Evolutionary conservation across 306 rosid genomes (phyloP).

Genomic region (Styphnolobium japonicum): DNA sequence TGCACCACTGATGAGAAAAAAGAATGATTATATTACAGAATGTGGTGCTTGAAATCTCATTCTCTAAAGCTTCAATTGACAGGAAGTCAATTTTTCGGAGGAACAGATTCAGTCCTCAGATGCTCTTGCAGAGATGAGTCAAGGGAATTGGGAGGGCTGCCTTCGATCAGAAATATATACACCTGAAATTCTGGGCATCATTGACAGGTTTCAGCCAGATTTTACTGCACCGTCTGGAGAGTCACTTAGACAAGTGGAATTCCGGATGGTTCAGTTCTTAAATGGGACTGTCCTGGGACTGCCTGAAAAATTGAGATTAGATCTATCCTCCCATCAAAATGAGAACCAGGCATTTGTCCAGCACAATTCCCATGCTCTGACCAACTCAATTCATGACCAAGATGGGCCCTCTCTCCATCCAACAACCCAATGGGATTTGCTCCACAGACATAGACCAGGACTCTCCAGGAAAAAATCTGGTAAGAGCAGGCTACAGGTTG

Average conservation of each 20-base stretch:
- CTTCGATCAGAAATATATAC: conserved; percentile 83
- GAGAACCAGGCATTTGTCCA: conserved; percentile 59
- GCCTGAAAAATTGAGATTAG: conserved; percentile 74
- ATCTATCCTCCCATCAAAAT: conserved; percentile 53
- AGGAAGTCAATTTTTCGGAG: conserved; percentile 73
- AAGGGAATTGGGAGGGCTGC: conserved; percentile 97
- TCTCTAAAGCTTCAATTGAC: conserved; percentile 17
- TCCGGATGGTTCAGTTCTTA: conserved; percentile 76
- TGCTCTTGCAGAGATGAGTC: conserved; percentile 86
- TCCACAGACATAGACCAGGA: conserved; percentile 67
- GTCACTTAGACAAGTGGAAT: conserved; percentile 91
- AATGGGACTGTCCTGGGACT: conserved; percentile 69
- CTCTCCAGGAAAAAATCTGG: conserved; percentile 81
- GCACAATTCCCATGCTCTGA: conserved; percentile 56
- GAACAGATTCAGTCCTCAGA: conserved; percentile 81
- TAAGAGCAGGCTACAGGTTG: conserved; percentile 85
- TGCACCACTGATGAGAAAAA: not conserved
- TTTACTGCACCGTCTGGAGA: conserved; percentile 92
- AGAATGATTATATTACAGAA: not conserved
- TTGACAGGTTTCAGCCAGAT: conserved; percentile 87
- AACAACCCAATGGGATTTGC: conserved; percentile 68
- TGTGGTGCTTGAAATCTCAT: conserved; percentile 25
- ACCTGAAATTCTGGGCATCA: conserved; percentile 61
- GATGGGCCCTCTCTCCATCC: conserved; percentile 59
- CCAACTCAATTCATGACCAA: conserved; percentile 67